Base-by-base conservation (phyloP, 2,329 filamentous ascomycete species). In the Pseudogymnoascus sp. region DNA sequence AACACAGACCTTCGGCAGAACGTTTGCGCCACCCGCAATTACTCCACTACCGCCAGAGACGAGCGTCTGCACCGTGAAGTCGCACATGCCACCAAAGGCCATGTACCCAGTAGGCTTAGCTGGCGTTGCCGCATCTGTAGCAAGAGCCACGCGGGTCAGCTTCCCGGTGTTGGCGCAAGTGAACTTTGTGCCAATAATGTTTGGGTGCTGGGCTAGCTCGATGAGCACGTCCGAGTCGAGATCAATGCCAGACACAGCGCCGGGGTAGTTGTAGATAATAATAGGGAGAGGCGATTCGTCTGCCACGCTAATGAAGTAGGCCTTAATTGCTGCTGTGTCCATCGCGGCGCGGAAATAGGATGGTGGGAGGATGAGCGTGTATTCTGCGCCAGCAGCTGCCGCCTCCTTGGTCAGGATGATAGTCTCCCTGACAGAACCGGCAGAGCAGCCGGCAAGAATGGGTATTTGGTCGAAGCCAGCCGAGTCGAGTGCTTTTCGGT, bases 91-190 rank as follows among this genome's bases (percentile, higher is more conserved):
- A 50, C 90, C 90, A 71, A 94, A 92, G 17, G 90, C 90, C 83
- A 94, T 88, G 78, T 92, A 95, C 9, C 84, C 85, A 17, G 79
- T 83, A 64, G 81, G 77, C 6, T 75, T 72, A 63, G 72, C 76
- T 9, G 87, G 84, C 0, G 87, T 91, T 73, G 85, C 84, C 62
- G 90, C 89, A 68, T 88, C 78, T 57, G 87, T 84, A 50, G 85
- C 89, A 11, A 82, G 75, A 5, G 90, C 90, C 4, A 96, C 89
- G 33, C 91, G 86, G 10, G 90, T 93, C 66, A 95, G 81, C 77
- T 95, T 96, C 66, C 91, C 91, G 0, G 90, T 94, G 78, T 90
- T 94, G 66, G 89, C 91, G 73, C 90, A 95, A 40, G 91, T 96
- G 79, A 96, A 95, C 75, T 96, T 96, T 61, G 90, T 92, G 65